Evolutionary conservation across 148 eudicot species (phyloP).

Genomic region (Cornus florida): DNA sequence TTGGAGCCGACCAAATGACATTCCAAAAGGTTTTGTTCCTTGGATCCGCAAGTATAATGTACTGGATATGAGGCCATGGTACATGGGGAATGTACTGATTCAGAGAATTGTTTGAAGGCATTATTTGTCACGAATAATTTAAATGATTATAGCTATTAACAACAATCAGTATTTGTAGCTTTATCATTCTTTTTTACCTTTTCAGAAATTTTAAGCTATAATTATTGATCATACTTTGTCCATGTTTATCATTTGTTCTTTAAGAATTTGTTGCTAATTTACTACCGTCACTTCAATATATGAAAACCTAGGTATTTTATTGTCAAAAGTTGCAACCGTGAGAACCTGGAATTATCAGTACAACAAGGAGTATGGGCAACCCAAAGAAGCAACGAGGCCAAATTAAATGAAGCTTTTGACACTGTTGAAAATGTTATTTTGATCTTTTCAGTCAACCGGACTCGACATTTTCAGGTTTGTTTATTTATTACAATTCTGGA

Average conservation of each 20-base stretch:
- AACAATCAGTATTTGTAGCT: background rate
- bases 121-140: background rate
- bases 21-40: background rate
- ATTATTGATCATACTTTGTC: background rate
- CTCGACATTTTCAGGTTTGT: slow-evolving; percentile 93
- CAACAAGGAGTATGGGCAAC: slow-evolving; percentile 99
- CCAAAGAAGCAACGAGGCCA: slow-evolving; percentile 97
- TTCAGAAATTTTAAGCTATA: background rate
- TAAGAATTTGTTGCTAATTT: slow-evolving; percentile 22
- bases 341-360: slow-evolving; percentile 91
- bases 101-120: background rate
- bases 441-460: slow-evolving; percentile 93
- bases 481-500: slow-evolving; percentile 5
- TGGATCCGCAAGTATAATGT: background rate
- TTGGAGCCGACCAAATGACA: background rate
- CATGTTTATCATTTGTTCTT: background rate
- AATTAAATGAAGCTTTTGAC: slow-evolving; percentile 98
- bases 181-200: background rate
- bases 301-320: slow-evolving; percentile 76
- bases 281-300: slow-evolving; percentile 14
- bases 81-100: background rate
- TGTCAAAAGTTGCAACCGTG: slow-evolving; percentile 98
- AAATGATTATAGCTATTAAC: background rate
- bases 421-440: slow-evolving; percentile 89
- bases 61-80: background rate